These are phyloP conservation scores for Apophysomyces variabilis DNA, from an alignment of 371 early-diverging fungal genomes.

Conservation along the genomic window DNA sequence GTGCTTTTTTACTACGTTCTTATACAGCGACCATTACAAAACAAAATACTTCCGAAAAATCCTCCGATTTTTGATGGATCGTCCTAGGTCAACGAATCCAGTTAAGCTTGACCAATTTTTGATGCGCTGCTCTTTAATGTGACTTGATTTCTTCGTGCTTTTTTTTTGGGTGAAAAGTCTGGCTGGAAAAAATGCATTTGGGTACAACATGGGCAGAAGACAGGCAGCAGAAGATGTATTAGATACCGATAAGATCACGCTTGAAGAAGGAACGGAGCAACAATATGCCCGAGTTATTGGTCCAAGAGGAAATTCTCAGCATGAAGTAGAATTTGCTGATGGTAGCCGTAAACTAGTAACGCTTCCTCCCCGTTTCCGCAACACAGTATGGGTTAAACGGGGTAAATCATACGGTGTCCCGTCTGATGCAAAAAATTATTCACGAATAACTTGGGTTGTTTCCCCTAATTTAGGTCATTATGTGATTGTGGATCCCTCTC, in stretches of 20 bases:
- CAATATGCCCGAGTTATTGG: conserved; percentile 68
- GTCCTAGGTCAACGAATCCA: too few relatives aligned
- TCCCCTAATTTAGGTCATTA: conserved; percentile 53
- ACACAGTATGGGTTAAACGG: conserved; percentile 84
- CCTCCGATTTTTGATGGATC: too few relatives aligned
- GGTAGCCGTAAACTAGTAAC: conserved; percentile 63
- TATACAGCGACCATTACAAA: too few relatives aligned
- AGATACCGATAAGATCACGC: conserved; percentile 31
- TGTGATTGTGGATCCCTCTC: conserved; percentile 69
- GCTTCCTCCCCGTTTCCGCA: conserved; percentile 80
- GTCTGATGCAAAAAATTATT: too few relatives aligned
- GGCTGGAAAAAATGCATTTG: too few relatives aligned
- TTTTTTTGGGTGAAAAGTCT: too few relatives aligned
- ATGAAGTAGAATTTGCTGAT: conserved; percentile 69
- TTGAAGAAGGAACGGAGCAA: conserved; percentile 40
- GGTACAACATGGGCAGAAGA: conserved; percentile 43
- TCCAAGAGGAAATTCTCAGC: conserved; percentile 76
- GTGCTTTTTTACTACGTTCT: too few relatives aligned
- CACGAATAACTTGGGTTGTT: too few relatives aligned
- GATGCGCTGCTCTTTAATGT: too few relatives aligned
- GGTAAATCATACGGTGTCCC: conserved; percentile 41
- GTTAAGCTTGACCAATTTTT: too few relatives aligned
- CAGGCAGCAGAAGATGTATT: conserved; percentile 36
- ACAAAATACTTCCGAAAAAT: too few relatives aligned
- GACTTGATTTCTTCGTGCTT: too few relatives aligned